phyloP scores from a whole-genome alignment of 2,329 filamentous ascomycete genomes.

The Hymenoscyphus albidus region DNA sequence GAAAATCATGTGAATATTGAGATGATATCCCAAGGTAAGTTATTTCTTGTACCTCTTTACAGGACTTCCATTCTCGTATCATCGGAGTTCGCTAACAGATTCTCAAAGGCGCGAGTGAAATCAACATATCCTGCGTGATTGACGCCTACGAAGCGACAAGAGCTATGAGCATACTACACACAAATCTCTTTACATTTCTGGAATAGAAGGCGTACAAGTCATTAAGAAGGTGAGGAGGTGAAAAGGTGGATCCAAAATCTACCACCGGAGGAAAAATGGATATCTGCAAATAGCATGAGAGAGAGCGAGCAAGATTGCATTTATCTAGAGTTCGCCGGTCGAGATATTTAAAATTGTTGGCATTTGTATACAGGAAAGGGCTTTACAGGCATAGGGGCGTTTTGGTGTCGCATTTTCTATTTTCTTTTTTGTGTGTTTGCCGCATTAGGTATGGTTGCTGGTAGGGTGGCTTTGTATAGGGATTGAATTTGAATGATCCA shows the following conservation, averaged over 20 bases:
- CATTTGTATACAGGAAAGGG: background rate
- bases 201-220: constrained; percentile 43
- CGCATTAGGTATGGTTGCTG: no score
- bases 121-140: constrained; percentile 98
- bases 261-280: background rate
- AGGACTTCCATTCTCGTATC: no score
- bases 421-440: background rate
- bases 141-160: constrained; percentile 85
- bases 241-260: background rate
- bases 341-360: background rate
- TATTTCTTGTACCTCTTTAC: background rate
- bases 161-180: constrained; percentile 94
- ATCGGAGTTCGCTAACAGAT: background rate
- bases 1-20: constrained; percentile 96
- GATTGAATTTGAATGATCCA: background rate
- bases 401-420: background rate
- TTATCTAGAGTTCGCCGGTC: background rate
- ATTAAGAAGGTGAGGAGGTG: background rate
- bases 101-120: constrained; percentile 81
- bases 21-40: constrained; percentile 94
- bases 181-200: constrained; percentile 92
- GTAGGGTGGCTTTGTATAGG: background rate
- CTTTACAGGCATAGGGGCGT: background rate
- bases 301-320: background rate
- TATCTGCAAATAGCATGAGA: background rate